These are phyloP conservation scores for Salix koriyanagi DNA, from an alignment of 345 rosid species.

Conservation along the genomic window DNA sequence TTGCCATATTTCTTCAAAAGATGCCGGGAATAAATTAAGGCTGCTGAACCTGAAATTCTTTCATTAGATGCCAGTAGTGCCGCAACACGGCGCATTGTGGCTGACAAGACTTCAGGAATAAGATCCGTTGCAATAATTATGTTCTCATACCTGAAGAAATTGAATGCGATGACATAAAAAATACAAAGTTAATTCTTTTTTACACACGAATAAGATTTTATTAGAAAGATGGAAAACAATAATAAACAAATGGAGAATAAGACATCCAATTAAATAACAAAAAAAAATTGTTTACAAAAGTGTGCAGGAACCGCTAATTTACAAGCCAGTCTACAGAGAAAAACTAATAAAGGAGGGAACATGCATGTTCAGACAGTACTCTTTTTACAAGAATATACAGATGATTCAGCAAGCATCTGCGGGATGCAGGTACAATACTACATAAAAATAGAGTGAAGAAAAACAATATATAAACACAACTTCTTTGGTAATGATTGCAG, in stretches of 20 bases:
- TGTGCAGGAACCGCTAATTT: not conserved
- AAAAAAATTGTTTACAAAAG: not conserved
- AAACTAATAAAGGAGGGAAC: not conserved
- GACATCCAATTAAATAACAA: not conserved
- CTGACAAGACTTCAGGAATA: constrained; percentile 78
- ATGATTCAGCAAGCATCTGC: not conserved
- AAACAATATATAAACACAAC: not conserved
- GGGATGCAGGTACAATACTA: not conserved
- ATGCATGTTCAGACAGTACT: not conserved
- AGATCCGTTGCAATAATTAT: constrained; percentile 73
- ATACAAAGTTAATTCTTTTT: not conserved
- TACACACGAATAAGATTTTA: not conserved
- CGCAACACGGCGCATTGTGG: constrained; percentile 57
- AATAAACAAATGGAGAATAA: not conserved
- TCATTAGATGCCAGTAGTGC: constrained; percentile 59
- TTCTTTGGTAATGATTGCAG: not conserved
- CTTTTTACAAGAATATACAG: not conserved
- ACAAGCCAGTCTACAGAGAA: not conserved
- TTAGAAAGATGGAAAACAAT: not conserved
- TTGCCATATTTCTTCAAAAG: constrained; percentile 69
- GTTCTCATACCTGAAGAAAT: constrained; percentile 69
- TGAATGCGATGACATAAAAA: not conserved
- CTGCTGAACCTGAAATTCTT: constrained; percentile 61
- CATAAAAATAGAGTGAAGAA: not conserved
- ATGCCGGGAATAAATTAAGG: constrained; percentile 71